Conservation (phyloP, 2,329 filamentous ascomycete species). For the Didymella pomorum region DNA sequence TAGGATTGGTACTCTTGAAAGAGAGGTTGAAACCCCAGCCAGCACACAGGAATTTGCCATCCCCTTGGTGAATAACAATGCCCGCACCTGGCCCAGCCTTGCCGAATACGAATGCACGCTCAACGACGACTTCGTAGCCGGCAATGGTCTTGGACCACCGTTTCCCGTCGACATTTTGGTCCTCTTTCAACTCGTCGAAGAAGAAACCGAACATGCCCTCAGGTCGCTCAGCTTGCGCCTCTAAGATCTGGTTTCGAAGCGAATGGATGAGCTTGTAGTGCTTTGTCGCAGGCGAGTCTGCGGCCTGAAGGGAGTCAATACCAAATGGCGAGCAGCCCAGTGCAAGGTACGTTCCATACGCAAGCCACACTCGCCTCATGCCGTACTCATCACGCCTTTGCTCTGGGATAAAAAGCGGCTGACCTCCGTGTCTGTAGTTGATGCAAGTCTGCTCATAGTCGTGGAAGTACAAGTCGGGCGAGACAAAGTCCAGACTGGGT, state of each 20-base stretch:
- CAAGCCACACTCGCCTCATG: conserved; percentile 36
- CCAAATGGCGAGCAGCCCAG: conserved; percentile 40
- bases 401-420: conserved; percentile 62
- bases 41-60: conserved; percentile 54
- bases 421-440: conserved; percentile 55
- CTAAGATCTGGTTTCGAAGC: conserved; percentile 49
- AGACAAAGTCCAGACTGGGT: conserved; percentile 56
- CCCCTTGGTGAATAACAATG: conserved; percentile 54
- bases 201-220: conserved; percentile 53
- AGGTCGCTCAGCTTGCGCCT: conserved; percentile 50
- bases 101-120: conserved; percentile 58
- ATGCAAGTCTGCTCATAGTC: conserved; percentile 57
- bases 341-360: conserved; percentile 34
- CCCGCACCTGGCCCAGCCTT: conserved; percentile 53
- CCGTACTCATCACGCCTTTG: conserved; percentile 58
- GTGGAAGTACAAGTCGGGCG: conserved; percentile 60
- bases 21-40: conserved; percentile 57
- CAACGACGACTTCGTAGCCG: conserved; percentile 50
- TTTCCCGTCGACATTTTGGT: conserved; percentile 41
- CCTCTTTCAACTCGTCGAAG: conserved; percentile 50
- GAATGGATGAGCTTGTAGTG: conserved; percentile 54
- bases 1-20: conserved; percentile 36
- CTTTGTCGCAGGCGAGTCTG: conserved; percentile 45
- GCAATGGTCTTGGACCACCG: conserved; percentile 46
- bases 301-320: conserved; percentile 53